A percentile compares a stretch with the other conserved stretches of the same genome.
Evolutionary conservation across 1,284 basidiomycete species (phyloP).

Genomic region (Sporisorium exsertum): DNA sequence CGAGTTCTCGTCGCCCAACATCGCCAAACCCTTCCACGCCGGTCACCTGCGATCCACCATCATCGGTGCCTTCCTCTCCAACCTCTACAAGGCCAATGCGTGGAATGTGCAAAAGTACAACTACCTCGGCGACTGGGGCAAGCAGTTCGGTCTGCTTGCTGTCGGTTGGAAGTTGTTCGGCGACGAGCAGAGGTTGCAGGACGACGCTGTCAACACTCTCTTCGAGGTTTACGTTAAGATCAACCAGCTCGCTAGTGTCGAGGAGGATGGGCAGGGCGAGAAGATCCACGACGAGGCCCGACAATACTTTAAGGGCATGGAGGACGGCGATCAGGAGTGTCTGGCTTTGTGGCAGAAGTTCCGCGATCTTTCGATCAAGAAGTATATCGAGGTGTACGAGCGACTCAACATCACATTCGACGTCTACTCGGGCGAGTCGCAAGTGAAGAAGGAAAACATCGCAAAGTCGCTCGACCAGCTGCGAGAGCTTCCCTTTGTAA

Average conservation of each 20-base stretch:
- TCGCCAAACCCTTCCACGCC: constrained; percentile 98
- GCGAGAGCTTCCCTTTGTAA: constrained; percentile 42
- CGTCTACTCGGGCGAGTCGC: constrained; percentile 91
- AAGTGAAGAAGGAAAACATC: constrained; percentile 84
- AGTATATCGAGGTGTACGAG: constrained; percentile 90
- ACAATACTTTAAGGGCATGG: constrained; percentile 94
- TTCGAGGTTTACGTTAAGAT: constrained; percentile 95
- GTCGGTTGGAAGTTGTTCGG: constrained; percentile 94
- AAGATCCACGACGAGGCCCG: constrained; percentile 85
- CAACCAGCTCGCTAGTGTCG: constrained; percentile 79
- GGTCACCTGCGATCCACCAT: constrained; percentile 97
- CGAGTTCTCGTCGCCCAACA: constrained; percentile 96
- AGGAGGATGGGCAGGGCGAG: constrained; percentile 74
- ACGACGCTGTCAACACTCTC: constrained; percentile 93
- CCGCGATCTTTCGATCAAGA: constrained; percentile 90
- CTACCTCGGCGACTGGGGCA: constrained; percentile 76
- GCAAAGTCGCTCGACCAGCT: constrained; percentile 71
- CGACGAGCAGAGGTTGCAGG: constrained; percentile 82
- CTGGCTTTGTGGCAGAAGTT: constrained; percentile 91
- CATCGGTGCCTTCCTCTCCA: constrained; percentile 92
- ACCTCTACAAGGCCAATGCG: constrained; percentile 90
- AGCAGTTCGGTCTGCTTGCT: constrained; percentile 79
- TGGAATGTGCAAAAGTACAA: constrained; percentile 93
- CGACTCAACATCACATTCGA: constrained; percentile 93
- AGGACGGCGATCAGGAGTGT: constrained; percentile 83